A percentile compares a stretch with the other conserved stretches of the same genome.
phyloP scores from a whole-genome alignment of 2,329 filamentous ascomycete genomes.

The Fusarium sp. region DNA sequence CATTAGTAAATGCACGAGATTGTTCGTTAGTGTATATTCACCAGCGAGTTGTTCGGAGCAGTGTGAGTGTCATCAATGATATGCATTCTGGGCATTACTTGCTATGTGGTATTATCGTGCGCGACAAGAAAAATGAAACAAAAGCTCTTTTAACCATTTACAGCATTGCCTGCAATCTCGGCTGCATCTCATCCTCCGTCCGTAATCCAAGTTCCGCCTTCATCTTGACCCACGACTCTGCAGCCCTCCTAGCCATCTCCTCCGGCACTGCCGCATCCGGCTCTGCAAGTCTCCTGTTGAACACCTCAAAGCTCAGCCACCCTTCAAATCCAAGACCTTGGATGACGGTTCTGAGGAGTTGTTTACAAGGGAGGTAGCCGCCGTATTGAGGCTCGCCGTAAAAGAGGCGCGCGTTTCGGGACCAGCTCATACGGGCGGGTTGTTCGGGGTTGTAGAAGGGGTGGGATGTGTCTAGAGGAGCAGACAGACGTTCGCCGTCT shows the following conservation, averaged over 20 bases:
- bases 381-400: slow-evolving; percentile 68
- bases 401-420: slow-evolving; percentile 74
- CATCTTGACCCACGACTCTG: slow-evolving; percentile 64
- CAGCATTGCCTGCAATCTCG: slow-evolving; percentile 50
- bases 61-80: background rate
- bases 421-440: slow-evolving; percentile 79
- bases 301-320: slow-evolving; percentile 79
- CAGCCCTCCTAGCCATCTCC: slow-evolving; percentile 67
- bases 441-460: slow-evolving; percentile 50
- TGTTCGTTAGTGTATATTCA: background rate
- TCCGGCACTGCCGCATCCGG: slow-evolving; percentile 72
- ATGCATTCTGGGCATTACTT: background rate
- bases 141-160: slow-evolving; percentile 18
- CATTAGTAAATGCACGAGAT: background rate
- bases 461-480: slow-evolving; percentile 67
- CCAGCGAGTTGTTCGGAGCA: background rate
- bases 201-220: slow-evolving; percentile 51
- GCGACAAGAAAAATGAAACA: background rate
- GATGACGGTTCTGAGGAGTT: slow-evolving; percentile 72
- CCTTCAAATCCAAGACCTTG: slow-evolving; percentile 74
- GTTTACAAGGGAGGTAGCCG: slow-evolving; percentile 75
- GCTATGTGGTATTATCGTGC: background rate
- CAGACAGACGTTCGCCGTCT: slow-evolving; percentile 73
- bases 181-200: slow-evolving; percentile 39
- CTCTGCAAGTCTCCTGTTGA: slow-evolving; percentile 55